These are phyloP conservation scores for Gypsophila paniculata DNA, from an alignment of 179 eudicot genomes.

Conservation along the genomic window DNA sequence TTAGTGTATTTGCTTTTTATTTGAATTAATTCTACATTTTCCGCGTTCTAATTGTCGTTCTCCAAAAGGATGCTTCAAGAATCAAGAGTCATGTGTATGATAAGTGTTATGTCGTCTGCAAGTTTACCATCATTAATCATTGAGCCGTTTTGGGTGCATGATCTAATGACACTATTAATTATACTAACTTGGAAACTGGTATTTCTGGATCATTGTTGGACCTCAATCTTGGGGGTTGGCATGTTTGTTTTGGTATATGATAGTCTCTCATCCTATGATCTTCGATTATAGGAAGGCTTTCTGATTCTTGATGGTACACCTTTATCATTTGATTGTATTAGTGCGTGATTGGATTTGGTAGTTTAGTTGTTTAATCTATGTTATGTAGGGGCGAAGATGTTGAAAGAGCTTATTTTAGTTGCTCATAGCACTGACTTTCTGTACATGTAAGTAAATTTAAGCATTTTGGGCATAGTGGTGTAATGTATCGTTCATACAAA, in stretches of 20 bases:
- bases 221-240: slow-evolving; percentile 93
- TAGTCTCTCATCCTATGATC: slow-evolving; percentile 10
- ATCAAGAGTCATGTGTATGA: slow-evolving; percentile 6
- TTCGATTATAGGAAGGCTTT: slow-evolving; percentile 5
- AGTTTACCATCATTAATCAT: slow-evolving; percentile 69
- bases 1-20: not conserved
- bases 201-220: slow-evolving; percentile 63
- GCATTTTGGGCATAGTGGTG: too few species aligned
- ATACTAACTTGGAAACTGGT: slow-evolving; percentile 92
- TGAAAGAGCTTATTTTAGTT: slow-evolving; percentile 77
- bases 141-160: slow-evolving; percentile 78
- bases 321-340: not conserved
- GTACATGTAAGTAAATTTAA: slow-evolving; percentile 47
- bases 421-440: slow-evolving; percentile 80
- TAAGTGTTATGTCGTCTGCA: slow-evolving; percentile 20
- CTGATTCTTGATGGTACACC: not conserved
- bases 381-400: slow-evolving; percentile 63
- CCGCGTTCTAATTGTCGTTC: not conserved
- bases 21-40: not conserved
- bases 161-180: slow-evolving; percentile 88
- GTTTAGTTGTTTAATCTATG: not conserved
- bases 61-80: not conserved
- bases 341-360: not conserved
- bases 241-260: slow-evolving; percentile 35
- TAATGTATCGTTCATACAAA: too few species aligned